These are phyloP conservation scores for Aspergillus luchuensis DNA, from an alignment of 2,329 filamentous ascomycete genomes.

Conservation along the genomic window DNA sequence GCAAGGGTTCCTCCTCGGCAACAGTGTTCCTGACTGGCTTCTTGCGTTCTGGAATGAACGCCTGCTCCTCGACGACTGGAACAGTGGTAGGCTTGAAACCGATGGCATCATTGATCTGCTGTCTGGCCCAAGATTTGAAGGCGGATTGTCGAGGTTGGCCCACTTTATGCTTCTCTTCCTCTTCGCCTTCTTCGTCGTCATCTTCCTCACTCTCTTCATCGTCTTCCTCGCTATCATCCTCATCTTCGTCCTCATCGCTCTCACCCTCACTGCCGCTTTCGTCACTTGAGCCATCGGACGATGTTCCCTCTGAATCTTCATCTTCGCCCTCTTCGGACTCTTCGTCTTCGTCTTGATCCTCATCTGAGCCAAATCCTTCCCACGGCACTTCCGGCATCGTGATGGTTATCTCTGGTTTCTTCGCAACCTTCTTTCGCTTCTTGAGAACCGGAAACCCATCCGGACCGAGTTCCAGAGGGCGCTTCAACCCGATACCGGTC, in stretches of 20 bases:
- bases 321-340: slow-evolving; percentile 33
- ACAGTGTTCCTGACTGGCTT: slow-evolving; percentile 40
- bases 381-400: slow-evolving; percentile 43
- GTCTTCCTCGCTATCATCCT: slow-evolving; percentile 15
- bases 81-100: slow-evolving; percentile 61
- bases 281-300: slow-evolving; percentile 30
- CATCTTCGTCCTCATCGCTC: slow-evolving; percentile 34
- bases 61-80: slow-evolving; percentile 35
- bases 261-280: slow-evolving; percentile 29
- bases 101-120: slow-evolving; percentile 80
- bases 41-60: slow-evolving; percentile 30
- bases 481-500: slow-evolving; percentile 77
- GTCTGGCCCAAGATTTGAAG: slow-evolving; percentile 91
- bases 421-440: slow-evolving; percentile 73
- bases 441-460: slow-evolving; percentile 79
- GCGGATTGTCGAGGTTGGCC: slow-evolving; percentile 57
- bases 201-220: slow-evolving; percentile 25
- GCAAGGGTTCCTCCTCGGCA: slow-evolving; percentile 44
- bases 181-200: slow-evolving; percentile 34
- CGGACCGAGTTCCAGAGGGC: slow-evolving; percentile 77
- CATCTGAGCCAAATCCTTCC: slow-evolving; percentile 50
- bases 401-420: slow-evolving; percentile 33
- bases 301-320: slow-evolving; percentile 27
- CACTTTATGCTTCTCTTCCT: slow-evolving; percentile 25
- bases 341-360: slow-evolving; percentile 36